Percentiles rank a stretch among this genome's conserved stretches.
Conservation (phyloP, 1,284 basidiomycete genomes). For the Irpex sp. region DNA sequence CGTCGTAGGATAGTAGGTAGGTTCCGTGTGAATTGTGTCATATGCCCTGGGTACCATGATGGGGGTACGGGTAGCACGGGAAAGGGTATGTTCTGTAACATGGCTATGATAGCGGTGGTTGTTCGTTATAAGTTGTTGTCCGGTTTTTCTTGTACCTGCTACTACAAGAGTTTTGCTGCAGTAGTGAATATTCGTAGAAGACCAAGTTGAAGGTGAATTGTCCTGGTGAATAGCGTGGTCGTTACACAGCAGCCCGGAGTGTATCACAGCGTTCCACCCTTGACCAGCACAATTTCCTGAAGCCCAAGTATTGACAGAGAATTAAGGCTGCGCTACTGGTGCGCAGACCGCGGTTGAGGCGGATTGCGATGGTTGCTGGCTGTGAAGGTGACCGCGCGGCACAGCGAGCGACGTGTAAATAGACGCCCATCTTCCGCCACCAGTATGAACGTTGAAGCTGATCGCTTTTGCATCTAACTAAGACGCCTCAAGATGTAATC, state of each 20-base stretch:
- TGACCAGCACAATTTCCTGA: neutral
- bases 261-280: neutral
- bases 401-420: neutral
- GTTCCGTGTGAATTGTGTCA: slow-evolving; percentile 83
- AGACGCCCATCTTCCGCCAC: neutral
- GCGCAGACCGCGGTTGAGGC: neutral
- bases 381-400: neutral
- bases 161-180: no score
- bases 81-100: slow-evolving; percentile 44
- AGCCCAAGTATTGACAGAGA: slow-evolving; percentile 1
- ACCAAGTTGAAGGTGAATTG: neutral
- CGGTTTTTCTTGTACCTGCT: no score
- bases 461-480: neutral
- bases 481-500: neutral
- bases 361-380: neutral
- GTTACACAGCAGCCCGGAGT: neutral
- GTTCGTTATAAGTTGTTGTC: no score
- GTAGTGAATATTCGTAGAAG: neutral
- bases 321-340: neutral
- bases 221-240: neutral
- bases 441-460: neutral
- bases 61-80: slow-evolving; percentile 71
- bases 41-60: slow-evolving; percentile 98
- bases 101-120: slow-evolving; percentile 11
- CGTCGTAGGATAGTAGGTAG: slow-evolving; percentile 75